Base-by-base conservation (phyloP, 148 eudicot genomes). In the Simmondsia chinensis region DNA sequence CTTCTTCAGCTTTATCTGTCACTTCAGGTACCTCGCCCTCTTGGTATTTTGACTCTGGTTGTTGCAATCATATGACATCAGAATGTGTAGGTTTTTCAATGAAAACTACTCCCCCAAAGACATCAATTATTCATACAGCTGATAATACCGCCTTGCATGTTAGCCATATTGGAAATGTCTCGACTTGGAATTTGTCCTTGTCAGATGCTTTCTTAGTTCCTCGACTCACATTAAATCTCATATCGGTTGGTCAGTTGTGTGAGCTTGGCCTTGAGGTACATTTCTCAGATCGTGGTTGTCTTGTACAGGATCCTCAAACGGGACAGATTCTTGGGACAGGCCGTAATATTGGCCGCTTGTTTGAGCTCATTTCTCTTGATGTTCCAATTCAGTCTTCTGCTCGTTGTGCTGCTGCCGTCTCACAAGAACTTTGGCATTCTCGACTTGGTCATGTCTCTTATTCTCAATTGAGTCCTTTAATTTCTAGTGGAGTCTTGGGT, bases 191-290 rank as follows among this genome's bases (percentile, higher is more conserved):
- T n/a, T 9, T 55, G 3, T 43, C 60, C 2, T 11, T 43, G 7
- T 13, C 17, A 43, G 23, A 55, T 25, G 49, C 43, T 0, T 55
- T 14, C 26, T 5, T 22, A 9, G 41, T 59, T n/a, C 63, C 63
- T 57, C n/a, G 39, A 8, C 24, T 48, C 2, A 26, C 43, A 0
- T 31, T 59, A 0, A 59, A 49, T 49, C 49, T 48, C 16, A 32
- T 59, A 4, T 59, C 41, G 17, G 17, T 49, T 16, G 56, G 61
- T 19, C 46, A 57, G 8, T 15, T 57, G 12, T 59, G 63, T 40
- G 41, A 55, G 9, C 33, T 40, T 33, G 49, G 56, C 6, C 32
- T 29, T 2, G 46, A 48, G 2, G 16, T 59, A 2, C 13, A 22
- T 3, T 49, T 59, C 17, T 36, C 32, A n/a, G 13, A 20, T 1